phyloP scores from a whole-genome alignment of 163 green algal genomes.

The Coccomyxa subellipsoidea region DNA sequence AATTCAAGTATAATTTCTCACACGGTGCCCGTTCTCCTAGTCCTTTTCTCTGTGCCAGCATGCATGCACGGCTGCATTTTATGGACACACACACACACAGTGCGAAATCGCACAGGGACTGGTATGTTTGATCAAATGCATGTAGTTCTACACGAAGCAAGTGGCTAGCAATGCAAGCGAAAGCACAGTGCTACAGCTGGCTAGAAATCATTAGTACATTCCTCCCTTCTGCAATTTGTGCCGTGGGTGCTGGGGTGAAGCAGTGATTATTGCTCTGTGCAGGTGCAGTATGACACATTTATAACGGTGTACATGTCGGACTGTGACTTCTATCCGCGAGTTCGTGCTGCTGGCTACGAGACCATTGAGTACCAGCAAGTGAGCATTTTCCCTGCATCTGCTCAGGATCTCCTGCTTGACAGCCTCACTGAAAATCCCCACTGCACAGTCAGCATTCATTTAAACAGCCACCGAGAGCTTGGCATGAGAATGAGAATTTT shows the following conservation, averaged over 20 bases:
- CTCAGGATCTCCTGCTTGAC: background rate
- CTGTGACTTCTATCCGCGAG: background rate
- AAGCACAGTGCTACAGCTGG: too few relatives aligned
- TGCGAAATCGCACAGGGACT: background rate
- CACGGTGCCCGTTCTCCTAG: too few relatives aligned
- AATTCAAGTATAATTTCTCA: too few relatives aligned
- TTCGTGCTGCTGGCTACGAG: background rate
- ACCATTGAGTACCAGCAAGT: background rate
- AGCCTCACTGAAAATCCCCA: background rate
- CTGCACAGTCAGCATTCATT: background rate
- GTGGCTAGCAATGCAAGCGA: too few relatives aligned
- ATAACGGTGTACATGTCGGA: slow-evolving; percentile 3
- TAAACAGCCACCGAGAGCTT: background rate
- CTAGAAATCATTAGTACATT: too few relatives aligned
- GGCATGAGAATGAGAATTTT: background rate
- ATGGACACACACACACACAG: too few relatives aligned
- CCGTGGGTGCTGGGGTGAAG: too few relatives aligned
- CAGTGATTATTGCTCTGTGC: background rate
- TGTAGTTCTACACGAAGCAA: too few relatives aligned
- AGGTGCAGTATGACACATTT: background rate
- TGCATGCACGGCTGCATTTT: too few relatives aligned
- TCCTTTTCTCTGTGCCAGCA: too few relatives aligned
- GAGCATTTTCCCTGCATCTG: background rate
- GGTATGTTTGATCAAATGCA: too few relatives aligned
- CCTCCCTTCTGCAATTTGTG: too few relatives aligned